These are phyloP conservation scores for Spironucleus salmonicida DNA, from an alignment of 208 protist genomes.

Conservation along the genomic window DNA sequence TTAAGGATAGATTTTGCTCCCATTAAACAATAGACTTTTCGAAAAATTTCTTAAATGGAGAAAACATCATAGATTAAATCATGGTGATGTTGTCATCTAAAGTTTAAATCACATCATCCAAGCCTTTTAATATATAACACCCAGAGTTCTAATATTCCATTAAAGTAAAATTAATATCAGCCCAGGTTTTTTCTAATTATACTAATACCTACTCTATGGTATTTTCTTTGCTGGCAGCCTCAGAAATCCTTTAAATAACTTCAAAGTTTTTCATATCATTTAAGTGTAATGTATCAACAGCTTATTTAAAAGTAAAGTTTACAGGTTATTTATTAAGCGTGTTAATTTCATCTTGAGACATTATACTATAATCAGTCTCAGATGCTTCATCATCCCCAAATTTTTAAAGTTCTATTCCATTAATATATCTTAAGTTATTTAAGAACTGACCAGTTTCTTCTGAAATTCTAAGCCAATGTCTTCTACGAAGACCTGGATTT, in stretches of 20 bases:
- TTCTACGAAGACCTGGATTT: conserved; percentile 47
- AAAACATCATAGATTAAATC: conserved; percentile 63
- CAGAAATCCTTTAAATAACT: conserved; percentile 67
- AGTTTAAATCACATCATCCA: conserved; percentile 74
- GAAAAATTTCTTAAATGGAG: conserved; percentile 61
- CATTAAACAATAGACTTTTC: conserved; percentile 46
- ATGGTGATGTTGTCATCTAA: conserved; percentile 50
- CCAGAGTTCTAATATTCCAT: conserved; percentile 5
- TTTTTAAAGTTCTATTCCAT: neutral
- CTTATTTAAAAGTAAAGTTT: conserved; percentile 34
- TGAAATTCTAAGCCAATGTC: conserved; percentile 50
- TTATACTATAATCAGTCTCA: conserved; percentile 16
- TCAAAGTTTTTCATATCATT: conserved; percentile 54
- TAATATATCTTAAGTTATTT: conserved; percentile 17
- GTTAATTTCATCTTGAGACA: neutral
- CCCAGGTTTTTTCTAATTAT: conserved; percentile 66
- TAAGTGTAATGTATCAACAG: conserved; percentile 38
- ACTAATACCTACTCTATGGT: conserved; percentile 42
- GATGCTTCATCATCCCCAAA: neutral
- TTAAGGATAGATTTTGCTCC: conserved; percentile 45
- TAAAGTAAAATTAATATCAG: conserved; percentile 45
- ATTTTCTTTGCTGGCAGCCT: conserved; percentile 71
- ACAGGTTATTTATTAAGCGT: conserved; percentile 1
- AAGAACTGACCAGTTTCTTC: neutral
- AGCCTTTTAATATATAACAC: conserved; percentile 47